Evolutionary conservation across 2,329 filamentous ascomycete genomes (phyloP).

Genomic region (Hymenoscyphus linearis): DNA sequence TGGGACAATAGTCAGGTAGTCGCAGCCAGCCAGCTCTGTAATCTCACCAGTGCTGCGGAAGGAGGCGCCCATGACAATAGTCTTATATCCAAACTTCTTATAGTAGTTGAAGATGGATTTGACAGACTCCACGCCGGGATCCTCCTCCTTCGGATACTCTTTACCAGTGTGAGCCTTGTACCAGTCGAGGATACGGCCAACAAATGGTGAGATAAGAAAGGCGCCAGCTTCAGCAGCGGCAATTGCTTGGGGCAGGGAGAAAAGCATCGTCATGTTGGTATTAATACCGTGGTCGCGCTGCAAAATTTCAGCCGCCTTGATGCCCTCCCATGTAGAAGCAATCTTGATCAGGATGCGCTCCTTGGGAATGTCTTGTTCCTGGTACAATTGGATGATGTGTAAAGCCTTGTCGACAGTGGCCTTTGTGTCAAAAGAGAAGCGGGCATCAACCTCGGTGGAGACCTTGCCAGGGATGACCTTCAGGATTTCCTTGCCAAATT

Average conservation of each 20-base stretch:
- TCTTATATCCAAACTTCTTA: conserved; percentile 99
- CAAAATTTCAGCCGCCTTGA: conserved; percentile 95
- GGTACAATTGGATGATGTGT: conserved; percentile 85
- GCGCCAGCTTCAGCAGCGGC: conserved; percentile 90
- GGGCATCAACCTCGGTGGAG: conserved; percentile 95
- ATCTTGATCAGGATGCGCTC: conserved; percentile 98
- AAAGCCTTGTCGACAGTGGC: conserved; percentile 91
- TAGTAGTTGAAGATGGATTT: conserved; percentile 99
- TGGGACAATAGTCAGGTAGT: conserved; percentile 96
- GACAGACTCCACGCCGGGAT: conserved; percentile 94
- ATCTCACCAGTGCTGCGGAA: conserved; percentile 97
- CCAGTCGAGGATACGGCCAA: conserved; percentile 98
- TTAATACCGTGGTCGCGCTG: conserved; percentile 96
- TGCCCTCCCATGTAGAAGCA: conserved; percentile 98
- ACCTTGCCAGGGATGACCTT: conserved; percentile 97
- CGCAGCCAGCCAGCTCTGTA: conserved; percentile 94
- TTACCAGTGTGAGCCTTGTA: conserved; percentile 96
- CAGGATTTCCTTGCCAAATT: conserved; percentile 97
- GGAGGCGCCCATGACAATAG: conserved; percentile 98
- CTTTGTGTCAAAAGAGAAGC: conserved; percentile 92
- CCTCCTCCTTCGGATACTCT: conserved; percentile 82
- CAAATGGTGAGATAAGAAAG: conserved; percentile 98
- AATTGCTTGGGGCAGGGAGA: conserved; percentile 91
- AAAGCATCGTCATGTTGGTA: conserved; percentile 98
- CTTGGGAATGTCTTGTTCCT: conserved; percentile 91